Percentiles rank a stretch among this genome's conserved stretches.
These are phyloP conservation scores for Apium graveolens DNA, from an alignment of 129 eudicot species.

Conservation along the genomic window DNA sequence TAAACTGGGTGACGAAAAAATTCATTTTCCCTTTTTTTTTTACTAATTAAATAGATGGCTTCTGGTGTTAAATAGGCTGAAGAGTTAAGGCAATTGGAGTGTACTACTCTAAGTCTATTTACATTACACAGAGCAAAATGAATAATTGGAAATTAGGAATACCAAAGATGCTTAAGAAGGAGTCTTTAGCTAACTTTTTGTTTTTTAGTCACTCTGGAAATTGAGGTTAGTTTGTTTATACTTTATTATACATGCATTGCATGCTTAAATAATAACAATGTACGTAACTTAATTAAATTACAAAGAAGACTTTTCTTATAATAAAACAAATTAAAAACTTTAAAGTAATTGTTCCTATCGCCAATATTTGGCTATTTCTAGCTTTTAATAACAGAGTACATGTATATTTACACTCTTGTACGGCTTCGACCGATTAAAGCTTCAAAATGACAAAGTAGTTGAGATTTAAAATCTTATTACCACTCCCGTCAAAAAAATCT, in stretches of 20 bases:
- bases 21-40: too few relatives aligned
- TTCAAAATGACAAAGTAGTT: too few relatives aligned
- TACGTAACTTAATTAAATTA: not conserved
- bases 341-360: not conserved
- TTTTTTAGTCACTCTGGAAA: not conserved
- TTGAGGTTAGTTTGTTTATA: not conserved
- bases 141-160: not conserved
- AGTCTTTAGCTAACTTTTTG: constrained; percentile 1
- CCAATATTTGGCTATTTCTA: not conserved
- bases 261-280: not conserved
- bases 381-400: not conserved
- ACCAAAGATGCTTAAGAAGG: not conserved
- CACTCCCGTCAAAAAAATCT: too few relatives aligned
- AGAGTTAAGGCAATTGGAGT: not conserved
- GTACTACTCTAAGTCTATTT: not conserved
- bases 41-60: too few relatives aligned
- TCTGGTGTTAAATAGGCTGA: too few relatives aligned
- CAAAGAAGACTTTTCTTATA: not conserved
- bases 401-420: too few relatives aligned
- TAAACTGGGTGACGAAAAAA: too few relatives aligned
- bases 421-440: too few relatives aligned
- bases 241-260: constrained; percentile 1
- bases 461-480: too few relatives aligned
- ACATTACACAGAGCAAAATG: not conserved
- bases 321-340: not conserved